Evolutionary conservation across 2,329 filamentous ascomycete genomes (phyloP), one percentile per base, ranked within the genome.

Genomic region (Leptographium lundbergii): DNA sequence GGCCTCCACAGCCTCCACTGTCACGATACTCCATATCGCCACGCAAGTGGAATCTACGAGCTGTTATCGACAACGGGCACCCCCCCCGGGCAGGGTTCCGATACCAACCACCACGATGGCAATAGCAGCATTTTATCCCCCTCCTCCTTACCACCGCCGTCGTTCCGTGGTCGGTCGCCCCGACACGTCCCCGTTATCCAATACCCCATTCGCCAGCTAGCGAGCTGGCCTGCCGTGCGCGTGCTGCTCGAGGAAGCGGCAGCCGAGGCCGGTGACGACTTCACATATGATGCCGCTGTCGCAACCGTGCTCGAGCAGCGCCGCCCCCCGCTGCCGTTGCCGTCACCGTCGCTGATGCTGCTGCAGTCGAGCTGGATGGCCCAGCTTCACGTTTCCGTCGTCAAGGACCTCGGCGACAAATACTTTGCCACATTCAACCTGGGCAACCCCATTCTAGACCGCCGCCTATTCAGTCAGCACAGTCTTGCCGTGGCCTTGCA

Each of bases 401-500:
- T 80, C 58, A 78, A 77, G 61, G 76, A 76, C 0, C 69, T 81
- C n/a, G 73, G 75, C 10, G 75, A 79, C 67, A 75, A 75, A 0
- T 81, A 78, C 61, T 81, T 81, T 64, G 70, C 74, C n/a, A 77
- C 78, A 0, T 80, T 80, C 63, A 77, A 80, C 63, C 76, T 76
- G 0, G 77, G 72, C 32, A 79, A 74, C 19, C 78, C 78, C 0
- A 73, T 79, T 25, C 72, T 81, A 57, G 78, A 81, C 62, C 76
- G 77, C 59, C 73, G 73, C 22, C 74, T 77, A 58, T 81, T 78
- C 65, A 77, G 76, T 63, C 72, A 76, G 1, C 76, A 72, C 61
- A 80, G 76, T 0, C 71, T 81, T 6, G 73, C 74, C 13, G 66
- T 71, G 4, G 78, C 75, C 2, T 71, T 79, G 54, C 74, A 78